Percentiles rank a stretch among this genome's conserved stretches.
Conservation (phyloP, 2,329 filamentous ascomycete species). For the Aspergillus spinulosporus region DNA sequence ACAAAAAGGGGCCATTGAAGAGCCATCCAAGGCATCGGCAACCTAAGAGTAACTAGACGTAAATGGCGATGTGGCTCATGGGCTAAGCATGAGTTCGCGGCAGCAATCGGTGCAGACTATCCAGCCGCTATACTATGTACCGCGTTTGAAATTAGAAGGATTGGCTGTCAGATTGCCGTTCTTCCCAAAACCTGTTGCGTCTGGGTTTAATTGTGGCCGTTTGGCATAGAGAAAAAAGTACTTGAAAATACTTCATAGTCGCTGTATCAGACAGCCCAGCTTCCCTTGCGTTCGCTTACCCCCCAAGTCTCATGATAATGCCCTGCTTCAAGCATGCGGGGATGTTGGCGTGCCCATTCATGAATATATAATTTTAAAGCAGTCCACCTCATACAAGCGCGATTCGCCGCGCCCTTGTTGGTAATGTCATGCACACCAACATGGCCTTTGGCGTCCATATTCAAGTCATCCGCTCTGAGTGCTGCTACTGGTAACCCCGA, state of each 20-base stretch:
- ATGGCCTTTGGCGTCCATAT: constrained; percentile 69
- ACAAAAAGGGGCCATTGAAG: neutral
- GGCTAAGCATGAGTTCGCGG: too few species aligned
- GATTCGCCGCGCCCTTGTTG: constrained; percentile 48
- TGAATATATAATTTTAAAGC: constrained; percentile 79
- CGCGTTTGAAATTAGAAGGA: too few species aligned
- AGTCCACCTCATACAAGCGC: constrained; percentile 72
- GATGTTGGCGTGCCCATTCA: constrained; percentile 89
- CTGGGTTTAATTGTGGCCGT: too few species aligned
- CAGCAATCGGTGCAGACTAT: neutral
- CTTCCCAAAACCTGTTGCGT: too few species aligned
- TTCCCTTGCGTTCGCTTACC: constrained; percentile 57
- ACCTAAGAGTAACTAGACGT: too few species aligned
- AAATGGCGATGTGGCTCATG: neutral
- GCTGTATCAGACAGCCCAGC: constrained; percentile 58
- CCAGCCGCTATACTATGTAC: too few species aligned
- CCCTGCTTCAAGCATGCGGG: constrained; percentile 62
- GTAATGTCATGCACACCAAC: constrained; percentile 53
- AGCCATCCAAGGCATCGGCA: neutral
- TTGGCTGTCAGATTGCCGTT: too few species aligned
- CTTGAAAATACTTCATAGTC: neutral
- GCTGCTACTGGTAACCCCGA: constrained; percentile 68
- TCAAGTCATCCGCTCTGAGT: constrained; percentile 69
- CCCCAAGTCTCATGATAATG: constrained; percentile 64
- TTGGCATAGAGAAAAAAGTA: too few species aligned